Evolutionary conservation across 1,284 basidiomycete genomes (phyloP), one percentile per base, ranked within the genome.

Genomic region (Rhodotorula sp.): DNA sequence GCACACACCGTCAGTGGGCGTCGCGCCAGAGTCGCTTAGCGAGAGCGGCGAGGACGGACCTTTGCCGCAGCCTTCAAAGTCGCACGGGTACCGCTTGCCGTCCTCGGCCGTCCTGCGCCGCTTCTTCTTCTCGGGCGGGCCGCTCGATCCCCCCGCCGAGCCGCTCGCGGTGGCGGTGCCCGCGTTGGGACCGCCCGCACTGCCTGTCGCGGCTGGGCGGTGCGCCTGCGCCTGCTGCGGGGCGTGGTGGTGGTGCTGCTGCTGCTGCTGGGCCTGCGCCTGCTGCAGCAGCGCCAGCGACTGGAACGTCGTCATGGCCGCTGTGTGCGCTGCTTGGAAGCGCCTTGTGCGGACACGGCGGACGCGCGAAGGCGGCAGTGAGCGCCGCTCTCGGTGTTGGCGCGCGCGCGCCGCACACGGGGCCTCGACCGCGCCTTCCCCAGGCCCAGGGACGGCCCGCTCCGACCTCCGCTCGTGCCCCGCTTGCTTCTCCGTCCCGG

Each of bases 71-170:
- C 63, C 70, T 0, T 59, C 62, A 46, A 46, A 67, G 53, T 69
- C 67, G 53, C 73, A 74, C 10, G 64, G 48, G 60, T 71, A 68
- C n/a, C 61, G 63, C 58, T 71, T 71, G 52, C 70, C 69, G n/a
- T 68, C 61, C 61, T 60, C 66, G 25, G 64, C 68, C 13, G 46
- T 72, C 55, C 70, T 48, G 27, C 70, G 52, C 34, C 68, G 55
- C 21, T 58, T 55, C 68, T 70, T 70, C 68, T 72, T 72, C 55
- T 68, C 63, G 34, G 59, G 55, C n/a, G 54, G 66, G 27, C 63
- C 66, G 23, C 17, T n/a, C 49, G 17, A 21, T 9, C 27, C 25
- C 27, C 21, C 57, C 25, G 16, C 10, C 27, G 53, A 12, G 25
- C 16, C 27, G 23, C 17, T 17, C 4, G 53, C 53, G 16, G 53